A percentile compares a stretch with the other conserved stretches of the same genome.
Evolutionary conservation across 106 monocot species (phyloP).

Genomic region (Acorus gramineus): DNA sequence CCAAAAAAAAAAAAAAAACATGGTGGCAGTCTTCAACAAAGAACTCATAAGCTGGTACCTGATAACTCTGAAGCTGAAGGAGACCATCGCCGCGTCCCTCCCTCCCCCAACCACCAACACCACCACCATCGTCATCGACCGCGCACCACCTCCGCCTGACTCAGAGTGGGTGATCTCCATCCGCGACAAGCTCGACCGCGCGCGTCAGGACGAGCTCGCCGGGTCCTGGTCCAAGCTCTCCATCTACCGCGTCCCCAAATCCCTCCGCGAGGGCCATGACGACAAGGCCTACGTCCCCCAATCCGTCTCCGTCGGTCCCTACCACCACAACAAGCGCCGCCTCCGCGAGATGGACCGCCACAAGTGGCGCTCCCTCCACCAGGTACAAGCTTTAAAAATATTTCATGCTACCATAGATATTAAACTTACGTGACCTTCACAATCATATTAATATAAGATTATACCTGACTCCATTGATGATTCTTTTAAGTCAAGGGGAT

Average conservation of each 20-base stretch:
- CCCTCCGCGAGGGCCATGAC: conserved; percentile 29
- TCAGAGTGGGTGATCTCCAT: conserved; percentile 43
- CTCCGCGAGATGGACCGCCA: conserved; percentile 55
- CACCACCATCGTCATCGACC: not conserved
- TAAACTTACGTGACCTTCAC: no score
- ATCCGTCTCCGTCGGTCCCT: conserved; percentile 46
- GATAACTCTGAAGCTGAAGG: conserved; percentile 68
- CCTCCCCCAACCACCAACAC: conserved; percentile 16
- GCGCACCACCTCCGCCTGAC: conserved; percentile 4
- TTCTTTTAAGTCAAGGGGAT: no score
- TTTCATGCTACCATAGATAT: no score
- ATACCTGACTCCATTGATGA: no score
- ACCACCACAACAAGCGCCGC: conserved; percentile 44
- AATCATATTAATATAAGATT: no score
- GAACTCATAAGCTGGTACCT: conserved; percentile 78
- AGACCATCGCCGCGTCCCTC: conserved; percentile 36
- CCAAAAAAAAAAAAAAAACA: not conserved
- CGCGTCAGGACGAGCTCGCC: conserved; percentile 26
- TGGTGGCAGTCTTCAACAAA: conserved; percentile 84
- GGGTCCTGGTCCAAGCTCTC: conserved; percentile 52
- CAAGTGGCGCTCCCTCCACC: conserved; percentile 63
- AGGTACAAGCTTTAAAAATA: not conserved
- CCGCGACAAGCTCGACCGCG: conserved; percentile 35
- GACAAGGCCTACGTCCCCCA: conserved; percentile 39
- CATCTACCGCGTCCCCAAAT: conserved; percentile 54